Evolutionary conservation across 305 asterid genomes (phyloP).

Genomic region (Stenogyne calaminthoides): DNA sequence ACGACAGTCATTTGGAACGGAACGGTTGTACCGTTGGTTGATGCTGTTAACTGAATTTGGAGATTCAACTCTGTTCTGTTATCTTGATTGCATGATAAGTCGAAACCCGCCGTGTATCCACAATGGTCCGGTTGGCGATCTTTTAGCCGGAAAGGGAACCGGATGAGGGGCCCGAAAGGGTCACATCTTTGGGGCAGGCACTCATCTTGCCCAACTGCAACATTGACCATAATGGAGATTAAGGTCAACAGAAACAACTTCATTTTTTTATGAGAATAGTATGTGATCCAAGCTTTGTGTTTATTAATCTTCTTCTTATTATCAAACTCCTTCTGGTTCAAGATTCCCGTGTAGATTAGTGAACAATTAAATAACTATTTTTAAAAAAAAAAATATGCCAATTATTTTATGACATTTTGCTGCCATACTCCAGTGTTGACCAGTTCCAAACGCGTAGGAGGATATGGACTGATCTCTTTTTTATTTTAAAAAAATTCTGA

Average conservation of each 20-base stretch:
- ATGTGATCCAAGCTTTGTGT: slow-evolving; percentile 1
- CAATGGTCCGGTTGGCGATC: slow-evolving; percentile 38
- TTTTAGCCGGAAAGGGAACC: slow-evolving; percentile 46
- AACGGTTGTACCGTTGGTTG: slow-evolving; percentile 32
- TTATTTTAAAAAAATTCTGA: neutral
- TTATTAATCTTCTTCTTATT: neutral
- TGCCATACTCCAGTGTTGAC: slow-evolving; percentile 9
- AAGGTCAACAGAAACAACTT: slow-evolving; percentile 23
- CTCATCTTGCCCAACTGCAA: slow-evolving; percentile 38
- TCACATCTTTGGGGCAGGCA: slow-evolving; percentile 54
- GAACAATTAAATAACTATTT: neutral
- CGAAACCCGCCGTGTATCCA: slow-evolving; percentile 44
- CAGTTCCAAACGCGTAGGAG: slow-evolving; percentile 21
- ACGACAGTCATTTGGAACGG: slow-evolving; percentile 33
- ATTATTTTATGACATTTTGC: neutral
- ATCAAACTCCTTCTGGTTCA: slow-evolving; percentile 2
- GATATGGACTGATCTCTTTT: slow-evolving; percentile 4
- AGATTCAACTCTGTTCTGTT: slow-evolving; percentile 39
- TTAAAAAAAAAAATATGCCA: neutral
- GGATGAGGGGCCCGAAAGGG: slow-evolving; percentile 38
- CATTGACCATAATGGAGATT: slow-evolving; percentile 17
- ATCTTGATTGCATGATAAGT: slow-evolving; percentile 39
- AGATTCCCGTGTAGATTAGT: neutral
- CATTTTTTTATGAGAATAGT: slow-evolving; percentile 2
- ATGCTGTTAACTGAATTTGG: slow-evolving; percentile 39